Evolutionary conservation across 352 stramenopile species (phyloP), one percentile per base, ranked within the genome.

Genomic region (Phytophthora pluvialis): DNA sequence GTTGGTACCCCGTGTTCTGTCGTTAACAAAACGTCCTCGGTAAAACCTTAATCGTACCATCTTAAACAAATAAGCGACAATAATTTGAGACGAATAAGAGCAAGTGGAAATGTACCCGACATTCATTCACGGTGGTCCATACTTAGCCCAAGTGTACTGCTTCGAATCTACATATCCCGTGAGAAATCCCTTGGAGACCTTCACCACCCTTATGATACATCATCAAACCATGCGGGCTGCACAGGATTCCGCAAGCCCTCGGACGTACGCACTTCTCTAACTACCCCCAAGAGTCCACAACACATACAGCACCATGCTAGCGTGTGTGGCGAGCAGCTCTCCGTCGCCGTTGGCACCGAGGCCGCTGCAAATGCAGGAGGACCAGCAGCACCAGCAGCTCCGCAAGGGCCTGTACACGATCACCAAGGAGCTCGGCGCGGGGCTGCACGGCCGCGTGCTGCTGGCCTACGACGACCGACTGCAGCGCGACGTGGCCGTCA

Each of bases 361-460:
- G 26, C 35, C 25, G 7, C 36, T 59, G n/a, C 55, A 42, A 5
- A 28, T 51, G n/a, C 42, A 31, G 18, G 8, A 56, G 9, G 43
- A 65, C 18, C 5, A 51, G 11, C 13, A 54, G 12, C 29, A 8
- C 5, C 54, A 52, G 12, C 66, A 65, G 15, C 18, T 54, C 11
- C 53, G 40, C 8, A 73, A 72, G 70, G 68, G 60, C n/a, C 72
- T 72, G 28, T 81, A 66, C 83, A 80, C 66, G 46, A 76, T 93
- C 18, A 56, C 78, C 39, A 77, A 81, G 40, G 80, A 90, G 55
- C 77, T 93, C 31, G 80, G 82, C 38, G 77, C 80, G 1, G 83
- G 81, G 0, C 76, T 90, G 39, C 80, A 93, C 52, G 83, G 83
- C 31, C 78, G 78, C 51, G 83, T 93, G 36, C 48, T 91, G 29